These are phyloP conservation scores for Yamadazyma blattariae DNA, from an alignment of 1,139 yeast genomes.

Conservation along the genomic window DNA sequence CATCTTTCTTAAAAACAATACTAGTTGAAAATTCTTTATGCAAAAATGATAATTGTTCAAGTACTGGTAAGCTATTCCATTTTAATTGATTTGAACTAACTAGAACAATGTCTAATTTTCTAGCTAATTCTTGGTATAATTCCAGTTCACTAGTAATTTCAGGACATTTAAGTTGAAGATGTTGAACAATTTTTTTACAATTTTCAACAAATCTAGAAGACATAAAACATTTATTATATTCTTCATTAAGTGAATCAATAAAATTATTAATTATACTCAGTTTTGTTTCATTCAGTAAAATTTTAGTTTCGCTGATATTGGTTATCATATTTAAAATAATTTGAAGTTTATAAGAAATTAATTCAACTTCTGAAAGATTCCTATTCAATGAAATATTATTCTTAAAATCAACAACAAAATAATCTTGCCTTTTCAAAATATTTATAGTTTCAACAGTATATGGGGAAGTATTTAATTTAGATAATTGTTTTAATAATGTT, in stretches of 20 bases:
- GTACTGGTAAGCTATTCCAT: conserved; percentile 23
- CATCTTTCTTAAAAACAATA: conserved; percentile 22
- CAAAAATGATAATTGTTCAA: conserved; percentile 23
- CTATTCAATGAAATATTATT: conserved; percentile 6
- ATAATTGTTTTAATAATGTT: conserved; percentile 23
- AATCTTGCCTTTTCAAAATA: conserved; percentile 17
- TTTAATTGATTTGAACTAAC: conserved; percentile 23
- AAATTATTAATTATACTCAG: conserved; percentile 5
- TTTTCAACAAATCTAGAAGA: conserved; percentile 26
- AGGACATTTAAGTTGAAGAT: conserved; percentile 22
- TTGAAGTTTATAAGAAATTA: conserved; percentile 9
- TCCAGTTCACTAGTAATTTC: conserved; percentile 16
- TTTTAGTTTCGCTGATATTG: conserved; percentile 6
- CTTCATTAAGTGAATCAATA: conserved; percentile 24
- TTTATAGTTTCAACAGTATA: conserved; percentile 24
- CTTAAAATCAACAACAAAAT: conserved; percentile 16
- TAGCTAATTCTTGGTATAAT: conserved; percentile 20
- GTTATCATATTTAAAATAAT: conserved; percentile 8
- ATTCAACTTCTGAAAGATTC: conserved; percentile 9
- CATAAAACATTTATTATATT: conserved; percentile 24
- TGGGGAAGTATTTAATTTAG: conserved; percentile 23
- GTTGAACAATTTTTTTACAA: conserved; percentile 26
- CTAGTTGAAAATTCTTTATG: conserved; percentile 25
- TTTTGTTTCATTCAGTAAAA: conserved; percentile 8
- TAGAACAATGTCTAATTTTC: conserved; percentile 30